A percentile compares a stretch with the other conserved stretches of the same genome.
Conservation (phyloP, 257 asterid genomes). For the Penstemon newberryi region DNA sequence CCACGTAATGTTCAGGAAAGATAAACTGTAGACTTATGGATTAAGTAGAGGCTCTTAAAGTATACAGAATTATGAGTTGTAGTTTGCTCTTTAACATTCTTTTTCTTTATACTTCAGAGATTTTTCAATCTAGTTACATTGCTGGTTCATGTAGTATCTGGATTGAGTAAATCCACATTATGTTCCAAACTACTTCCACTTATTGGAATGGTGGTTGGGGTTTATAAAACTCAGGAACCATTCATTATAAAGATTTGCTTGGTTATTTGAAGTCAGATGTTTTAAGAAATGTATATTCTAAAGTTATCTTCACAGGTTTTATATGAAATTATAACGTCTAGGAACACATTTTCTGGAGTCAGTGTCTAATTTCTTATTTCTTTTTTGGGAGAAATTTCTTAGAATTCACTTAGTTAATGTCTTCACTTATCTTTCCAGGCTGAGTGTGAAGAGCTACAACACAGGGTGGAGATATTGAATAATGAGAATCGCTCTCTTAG, state of each 20-base stretch:
- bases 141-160: neutral
- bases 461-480: conserved; percentile 61
- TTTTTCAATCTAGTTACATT: neutral
- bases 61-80: neutral
- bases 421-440: conserved; percentile 50
- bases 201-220: neutral
- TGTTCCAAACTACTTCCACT: neutral
- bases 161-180: neutral
- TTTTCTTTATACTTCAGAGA: neutral
- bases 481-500: conserved; percentile 64
- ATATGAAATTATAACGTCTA: no score
- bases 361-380: no score
- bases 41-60: neutral
- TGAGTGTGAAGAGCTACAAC: conserved; percentile 86
- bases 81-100: neutral
- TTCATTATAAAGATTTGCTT: neutral
- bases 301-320: neutral
- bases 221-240: neutral
- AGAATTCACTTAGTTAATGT: no score
- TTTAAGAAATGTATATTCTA: neutral
- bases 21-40: neutral
- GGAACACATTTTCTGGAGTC: no score
- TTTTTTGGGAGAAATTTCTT: no score
- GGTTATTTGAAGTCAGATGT: neutral
- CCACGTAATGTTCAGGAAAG: no score